Percentiles rank a stretch among this genome's conserved stretches.
phyloP scores from a whole-genome alignment of 31 red algal genomes.

The Porphyra umbilicalis region DNA sequence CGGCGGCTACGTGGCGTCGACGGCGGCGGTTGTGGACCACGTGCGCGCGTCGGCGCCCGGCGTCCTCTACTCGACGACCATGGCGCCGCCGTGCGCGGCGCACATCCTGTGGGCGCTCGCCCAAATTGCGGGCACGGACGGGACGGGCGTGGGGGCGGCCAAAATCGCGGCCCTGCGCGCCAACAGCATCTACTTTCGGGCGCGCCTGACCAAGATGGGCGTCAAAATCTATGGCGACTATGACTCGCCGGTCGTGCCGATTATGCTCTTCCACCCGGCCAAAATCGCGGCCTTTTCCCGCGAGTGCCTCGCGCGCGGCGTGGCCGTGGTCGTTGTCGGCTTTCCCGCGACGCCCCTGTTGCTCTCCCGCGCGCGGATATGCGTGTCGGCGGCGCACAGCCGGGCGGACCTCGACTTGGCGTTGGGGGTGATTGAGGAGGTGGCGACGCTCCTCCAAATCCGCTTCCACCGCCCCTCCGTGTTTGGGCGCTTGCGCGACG shows the following conservation, averaged over 20 bases:
- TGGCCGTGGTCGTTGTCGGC: slow-evolving; percentile 95
- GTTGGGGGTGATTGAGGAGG: slow-evolving; percentile 75
- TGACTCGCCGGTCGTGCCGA: slow-evolving; percentile 92
- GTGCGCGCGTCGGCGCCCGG: slow-evolving; percentile 59
- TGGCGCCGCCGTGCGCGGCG: slow-evolving; percentile 82
- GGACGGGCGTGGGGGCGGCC: slow-evolving; percentile 56
- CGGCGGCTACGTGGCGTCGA: slow-evolving; percentile 86
- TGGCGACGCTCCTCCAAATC: slow-evolving; percentile 78
- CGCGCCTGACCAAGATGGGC: slow-evolving; percentile 74
- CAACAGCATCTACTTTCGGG: slow-evolving; percentile 88
- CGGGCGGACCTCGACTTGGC: slow-evolving; percentile 85
- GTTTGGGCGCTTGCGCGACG: no score
- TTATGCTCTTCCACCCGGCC: slow-evolving; percentile 91
- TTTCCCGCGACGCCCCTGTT: slow-evolving; percentile 94
- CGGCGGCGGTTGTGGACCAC: slow-evolving; percentile 35
- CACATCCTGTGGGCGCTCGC: slow-evolving; percentile 85
- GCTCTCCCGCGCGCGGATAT: slow-evolving; percentile 82
- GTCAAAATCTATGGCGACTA: slow-evolving; percentile 81
- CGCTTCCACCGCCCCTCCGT: slow-evolving; percentile 58
- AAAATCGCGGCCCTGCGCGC: slow-evolving; percentile 77
- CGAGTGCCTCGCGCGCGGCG: slow-evolving; percentile 80
- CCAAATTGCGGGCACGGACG: slow-evolving; percentile 76
- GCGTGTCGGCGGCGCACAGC: slow-evolving; percentile 84
- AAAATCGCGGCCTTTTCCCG: slow-evolving; percentile 95
- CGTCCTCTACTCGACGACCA: slow-evolving; percentile 70